These are phyloP conservation scores for Saccharum hybrid DNA, from an alignment of 202 grass and related monocot species.

Conservation along the genomic window DNA sequence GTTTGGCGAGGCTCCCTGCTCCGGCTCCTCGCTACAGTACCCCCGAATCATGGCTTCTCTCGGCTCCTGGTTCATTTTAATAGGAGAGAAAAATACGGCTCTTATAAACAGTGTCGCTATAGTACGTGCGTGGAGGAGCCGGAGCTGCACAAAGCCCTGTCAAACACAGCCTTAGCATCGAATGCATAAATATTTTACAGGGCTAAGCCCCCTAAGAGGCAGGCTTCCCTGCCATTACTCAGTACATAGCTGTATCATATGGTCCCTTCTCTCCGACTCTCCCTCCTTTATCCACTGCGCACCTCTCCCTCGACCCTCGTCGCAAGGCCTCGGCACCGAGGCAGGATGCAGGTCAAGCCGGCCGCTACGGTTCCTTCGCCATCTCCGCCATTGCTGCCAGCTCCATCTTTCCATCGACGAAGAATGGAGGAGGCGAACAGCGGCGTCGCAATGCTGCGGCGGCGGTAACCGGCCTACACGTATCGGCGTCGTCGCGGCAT, in stretches of 20 bases:
- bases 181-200: conserved; percentile 1
- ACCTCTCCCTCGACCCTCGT: neutral
- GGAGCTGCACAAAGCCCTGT: too few relatives aligned
- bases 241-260: conserved; percentile 20
- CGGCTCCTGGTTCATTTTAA: too few relatives aligned
- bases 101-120: too few relatives aligned
- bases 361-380: conserved; percentile 10
- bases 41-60: too few relatives aligned
- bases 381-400: conserved; percentile 24
- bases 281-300: neutral
- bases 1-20: too few relatives aligned
- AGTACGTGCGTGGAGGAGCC: too few relatives aligned
- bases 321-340: neutral
- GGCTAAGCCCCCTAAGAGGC: conserved; percentile 2
- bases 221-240: conserved; percentile 30
- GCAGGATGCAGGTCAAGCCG: conserved; percentile 25
- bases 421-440: conserved; percentile 17
- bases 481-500: conserved; percentile 37
- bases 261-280: neutral
- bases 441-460: conserved; percentile 8
- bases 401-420: neutral
- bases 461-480: conserved; percentile 16
- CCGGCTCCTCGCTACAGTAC: too few relatives aligned
- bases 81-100: too few relatives aligned
- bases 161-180: neutral